Conservation (phyloP, 2,329 filamentous ascomycete genomes). For the Berkeleyomyces basicola region DNA sequence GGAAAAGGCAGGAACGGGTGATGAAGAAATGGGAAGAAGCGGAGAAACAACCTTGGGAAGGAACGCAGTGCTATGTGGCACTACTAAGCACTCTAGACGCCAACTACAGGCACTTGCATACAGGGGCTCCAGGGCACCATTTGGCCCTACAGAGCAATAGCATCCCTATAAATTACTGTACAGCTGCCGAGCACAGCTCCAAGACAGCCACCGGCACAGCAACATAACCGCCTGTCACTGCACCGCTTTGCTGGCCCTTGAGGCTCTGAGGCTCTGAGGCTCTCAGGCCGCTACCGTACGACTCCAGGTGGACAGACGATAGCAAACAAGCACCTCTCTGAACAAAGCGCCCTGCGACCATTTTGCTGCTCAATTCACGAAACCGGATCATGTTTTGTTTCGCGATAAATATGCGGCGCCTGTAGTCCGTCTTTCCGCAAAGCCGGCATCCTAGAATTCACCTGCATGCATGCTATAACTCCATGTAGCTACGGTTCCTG, state of each 20-base stretch:
- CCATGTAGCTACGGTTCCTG: too few species aligned
- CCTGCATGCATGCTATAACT: too few species aligned
- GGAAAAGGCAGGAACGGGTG: conserved; percentile 3
- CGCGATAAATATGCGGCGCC: neutral
- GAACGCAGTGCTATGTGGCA: neutral
- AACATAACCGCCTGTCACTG: neutral
- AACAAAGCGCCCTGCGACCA: neutral
- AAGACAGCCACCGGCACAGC: too few species aligned
- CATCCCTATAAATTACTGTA: too few species aligned
- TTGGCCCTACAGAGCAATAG: neutral
- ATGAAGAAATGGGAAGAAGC: conserved; percentile 10
- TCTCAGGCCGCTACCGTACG: too few species aligned
- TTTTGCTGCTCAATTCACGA: neutral
- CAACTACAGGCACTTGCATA: too few species aligned
- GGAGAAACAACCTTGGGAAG: conserved; percentile 10
- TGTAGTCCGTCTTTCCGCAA: neutral
- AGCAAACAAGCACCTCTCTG: neutral
- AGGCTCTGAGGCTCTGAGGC: neutral
- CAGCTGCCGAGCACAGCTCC: too few species aligned
- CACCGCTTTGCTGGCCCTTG: neutral
- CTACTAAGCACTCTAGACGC: too few species aligned
- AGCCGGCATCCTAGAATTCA: neutral
- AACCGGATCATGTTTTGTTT: neutral
- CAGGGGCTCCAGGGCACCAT: neutral
- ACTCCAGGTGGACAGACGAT: too few species aligned